Percentiles rank a stretch among this genome's conserved stretches.
These are phyloP conservation scores for Paraconiothyrium sp. DNA, from an alignment of 2,329 filamentous ascomycete genomes.

Conservation along the genomic window DNA sequence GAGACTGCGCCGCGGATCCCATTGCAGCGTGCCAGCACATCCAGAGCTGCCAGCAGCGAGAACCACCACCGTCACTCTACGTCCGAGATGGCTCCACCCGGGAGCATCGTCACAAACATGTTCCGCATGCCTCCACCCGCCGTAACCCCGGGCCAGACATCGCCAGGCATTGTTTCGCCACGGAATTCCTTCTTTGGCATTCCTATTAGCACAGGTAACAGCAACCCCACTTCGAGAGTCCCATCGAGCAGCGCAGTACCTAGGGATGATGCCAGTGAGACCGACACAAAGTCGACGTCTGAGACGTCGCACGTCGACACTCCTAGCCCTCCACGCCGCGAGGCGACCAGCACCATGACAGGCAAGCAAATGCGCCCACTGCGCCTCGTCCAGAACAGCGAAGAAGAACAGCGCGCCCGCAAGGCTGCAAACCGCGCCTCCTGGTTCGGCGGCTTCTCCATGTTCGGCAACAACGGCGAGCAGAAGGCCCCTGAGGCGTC, in stretches of 20 bases:
- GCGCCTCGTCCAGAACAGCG: conserved; percentile 80
- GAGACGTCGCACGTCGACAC: conserved; percentile 46
- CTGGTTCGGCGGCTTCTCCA: conserved; percentile 55
- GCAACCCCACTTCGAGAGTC: conserved; percentile 52
- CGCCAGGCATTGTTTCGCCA: conserved; percentile 51
- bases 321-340: conserved; percentile 64
- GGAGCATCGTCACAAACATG: conserved; percentile 86
- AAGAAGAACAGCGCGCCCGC: conserved; percentile 48
- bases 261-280: conserved; percentile 32
- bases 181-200: conserved; percentile 53
- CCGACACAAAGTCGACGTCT: conserved; percentile 29
- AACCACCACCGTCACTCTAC: conserved; percentile 55
- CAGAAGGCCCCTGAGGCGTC: conserved; percentile 33
- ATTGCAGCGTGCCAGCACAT: conserved; percentile 66
- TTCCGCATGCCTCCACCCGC: conserved; percentile 71
- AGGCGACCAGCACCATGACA: conserved; percentile 61
- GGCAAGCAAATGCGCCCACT: conserved; percentile 82
- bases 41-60: conserved; percentile 38
- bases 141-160: conserved; percentile 56
- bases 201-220: conserved; percentile 54
- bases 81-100: conserved; percentile 61
- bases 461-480: conserved; percentile 50
- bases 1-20: conserved; percentile 80
- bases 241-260: conserved; percentile 47
- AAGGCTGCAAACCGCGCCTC: conserved; percentile 57